phyloP scores from a whole-genome alignment of 1,139 yeast genomes.

The Pichia sorboxylosa region DNA sequence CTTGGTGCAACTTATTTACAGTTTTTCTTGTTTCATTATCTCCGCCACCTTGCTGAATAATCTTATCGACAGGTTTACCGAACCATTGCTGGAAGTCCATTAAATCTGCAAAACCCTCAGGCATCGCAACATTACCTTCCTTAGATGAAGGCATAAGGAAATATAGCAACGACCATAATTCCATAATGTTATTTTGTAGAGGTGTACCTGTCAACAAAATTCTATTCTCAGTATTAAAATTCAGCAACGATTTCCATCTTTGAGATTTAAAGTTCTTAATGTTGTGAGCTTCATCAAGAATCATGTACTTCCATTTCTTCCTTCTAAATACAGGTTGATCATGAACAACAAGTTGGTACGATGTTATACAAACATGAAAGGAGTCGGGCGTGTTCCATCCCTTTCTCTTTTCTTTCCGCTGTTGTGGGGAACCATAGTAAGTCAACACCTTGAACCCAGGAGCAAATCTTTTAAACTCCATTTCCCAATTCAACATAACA shows the following conservation, averaged over 20 bases:
- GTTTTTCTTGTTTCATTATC: conserved; percentile 71
- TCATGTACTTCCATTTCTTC: conserved; percentile 92
- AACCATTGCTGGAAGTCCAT: conserved; percentile 98
- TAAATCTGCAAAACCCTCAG: conserved; percentile 91
- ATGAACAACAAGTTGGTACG: conserved; percentile 91
- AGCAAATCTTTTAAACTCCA: conserved; percentile 97
- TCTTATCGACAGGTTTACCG: conserved; percentile 88
- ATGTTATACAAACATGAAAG: conserved; percentile 93
- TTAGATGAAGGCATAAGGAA: conserved; percentile 90
- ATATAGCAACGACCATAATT: conserved; percentile 85
- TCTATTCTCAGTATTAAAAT: conserved; percentile 85
- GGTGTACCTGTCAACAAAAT: conserved; percentile 92
- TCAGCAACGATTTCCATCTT: conserved; percentile 91
- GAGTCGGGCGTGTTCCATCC: conserved; percentile 98
- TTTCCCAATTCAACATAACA: conserved; percentile 98
- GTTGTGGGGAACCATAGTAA: conserved; percentile 96
- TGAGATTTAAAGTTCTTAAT: conserved; percentile 93
- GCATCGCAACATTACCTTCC: conserved; percentile 48
- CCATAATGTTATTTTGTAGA: conserved; percentile 81
- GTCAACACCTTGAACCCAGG: conserved; percentile 96
- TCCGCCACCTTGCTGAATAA: conserved; percentile 64
- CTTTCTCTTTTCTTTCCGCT: conserved; percentile 85
- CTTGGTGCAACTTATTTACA: conserved; percentile 83
- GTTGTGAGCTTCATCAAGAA: conserved; percentile 95
- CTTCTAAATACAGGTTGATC: conserved; percentile 91